Conservation (phyloP, 2,329 filamentous ascomycete genomes). For the Pezicula rhizophila region DNA sequence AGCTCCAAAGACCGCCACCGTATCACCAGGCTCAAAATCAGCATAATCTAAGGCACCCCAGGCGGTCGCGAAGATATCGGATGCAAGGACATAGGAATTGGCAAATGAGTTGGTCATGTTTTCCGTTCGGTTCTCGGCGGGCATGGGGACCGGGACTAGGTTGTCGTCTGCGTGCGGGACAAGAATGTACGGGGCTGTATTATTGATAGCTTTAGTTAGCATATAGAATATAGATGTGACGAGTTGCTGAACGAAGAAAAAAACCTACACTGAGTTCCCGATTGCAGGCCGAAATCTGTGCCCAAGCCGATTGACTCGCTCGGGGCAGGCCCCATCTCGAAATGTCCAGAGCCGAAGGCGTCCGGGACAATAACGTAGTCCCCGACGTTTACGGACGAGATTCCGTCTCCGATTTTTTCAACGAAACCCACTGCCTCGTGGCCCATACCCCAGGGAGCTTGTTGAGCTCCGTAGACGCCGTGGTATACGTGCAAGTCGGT, state of each 20-base stretch:
- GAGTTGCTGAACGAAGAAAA: too few relatives aligned
- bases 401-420: conserved; percentile 35
- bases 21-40: conserved; percentile 21
- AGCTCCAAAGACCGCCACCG: conserved; percentile 29
- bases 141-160: conserved; percentile 73
- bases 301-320: too few relatives aligned
- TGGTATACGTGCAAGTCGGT: conserved; percentile 47
- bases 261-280: neutral
- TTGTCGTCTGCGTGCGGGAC: conserved; percentile 79
- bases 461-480: conserved; percentile 31
- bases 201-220: too few relatives aligned
- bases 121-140: too few relatives aligned
- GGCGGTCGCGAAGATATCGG: conserved; percentile 25
- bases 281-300: too few relatives aligned
- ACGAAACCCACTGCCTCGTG: conserved; percentile 47
- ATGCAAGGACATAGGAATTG: conserved; percentile 22
- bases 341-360: conserved; percentile 29
- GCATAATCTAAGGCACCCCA: conserved; percentile 18
- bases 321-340: neutral
- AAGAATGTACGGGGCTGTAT: conserved; percentile 66
- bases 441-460: conserved; percentile 30
- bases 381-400: conserved; percentile 39
- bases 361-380: conserved; percentile 44
- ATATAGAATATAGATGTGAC: too few relatives aligned
- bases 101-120: neutral